Evolutionary conservation across 345 rosid genomes (phyloP), one percentile per base, ranked within the genome.

Genomic region (Corchorus capsularis): DNA sequence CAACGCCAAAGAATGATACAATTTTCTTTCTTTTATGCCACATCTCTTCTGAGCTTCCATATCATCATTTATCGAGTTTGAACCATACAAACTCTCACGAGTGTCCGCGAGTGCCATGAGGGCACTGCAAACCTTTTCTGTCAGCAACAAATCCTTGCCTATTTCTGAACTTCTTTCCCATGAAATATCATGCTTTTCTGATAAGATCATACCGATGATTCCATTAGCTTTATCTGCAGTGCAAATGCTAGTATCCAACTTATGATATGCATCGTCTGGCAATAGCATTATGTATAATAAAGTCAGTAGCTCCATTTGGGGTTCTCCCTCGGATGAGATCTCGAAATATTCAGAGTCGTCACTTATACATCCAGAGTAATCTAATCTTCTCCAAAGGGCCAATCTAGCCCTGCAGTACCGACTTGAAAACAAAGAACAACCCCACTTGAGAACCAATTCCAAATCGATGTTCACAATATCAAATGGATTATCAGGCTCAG

Each of bases 401-500:
- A 94, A 71, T 83, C 97, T 91, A 39, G 91, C 81, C 80, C 97
- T 86, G 66, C 84, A 74, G 79, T 86, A 69, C 71, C 95, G 89
- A 77, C 75, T 73, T 20, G 97, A 87, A 87, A 86, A 93, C 49
- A 83, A 57, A 35, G 91, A 85, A 54, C 83, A 71, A 80, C 93
- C 82, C 97, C 97, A 91, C 76, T 84, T 71, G 13, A 85, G 82
- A 55, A 93, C 94, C 81, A 94, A 80, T 56, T 89, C 98, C 77
- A 94, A 61, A 75, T 94, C 98, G 27, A 94, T 94, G 76, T 93
- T 94, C 67, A 94, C 89, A 35, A 94, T 92, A 78, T 89, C 91
- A 69, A 78, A 94, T 6, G 84, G 87, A 72, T 94, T 94, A 72
- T 87, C 79, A 6, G 78, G 83, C 84, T 94, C 98, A 14, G 98